These are phyloP conservation scores for Drechmeria coniospora DNA, from an alignment of 2,329 filamentous ascomycete species.

Conservation along the genomic window DNA sequence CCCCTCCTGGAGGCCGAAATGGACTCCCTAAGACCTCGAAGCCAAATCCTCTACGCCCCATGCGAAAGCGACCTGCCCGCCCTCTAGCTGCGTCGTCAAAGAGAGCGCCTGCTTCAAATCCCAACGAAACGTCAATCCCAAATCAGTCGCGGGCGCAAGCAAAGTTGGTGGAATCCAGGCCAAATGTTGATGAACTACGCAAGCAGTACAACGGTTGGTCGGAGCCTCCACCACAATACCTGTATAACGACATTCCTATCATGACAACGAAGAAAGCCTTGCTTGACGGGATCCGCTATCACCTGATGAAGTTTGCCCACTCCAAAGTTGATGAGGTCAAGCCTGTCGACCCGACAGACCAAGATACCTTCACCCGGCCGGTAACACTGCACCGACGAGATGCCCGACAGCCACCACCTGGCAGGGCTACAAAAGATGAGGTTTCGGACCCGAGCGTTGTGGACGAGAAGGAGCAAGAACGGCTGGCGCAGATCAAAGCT, in stretches of 20 bases:
- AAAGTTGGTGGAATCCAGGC: conserved; percentile 15
- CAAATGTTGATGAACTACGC: conserved; percentile 26
- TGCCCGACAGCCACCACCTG: conserved; percentile 52
- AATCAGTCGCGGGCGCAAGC: conserved; percentile 7
- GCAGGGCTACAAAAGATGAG: conserved; percentile 48
- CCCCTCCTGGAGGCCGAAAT: conserved; percentile 20
- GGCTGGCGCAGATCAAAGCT: conserved; percentile 53
- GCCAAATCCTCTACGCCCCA: conserved; percentile 22
- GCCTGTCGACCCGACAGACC: conserved; percentile 50
- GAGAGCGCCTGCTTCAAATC: conserved; percentile 20
- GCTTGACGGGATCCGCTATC: conserved; percentile 66
- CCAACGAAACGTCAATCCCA: conserved; percentile 7
- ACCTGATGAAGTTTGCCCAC: conserved; percentile 67
- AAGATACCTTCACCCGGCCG: conserved; percentile 72
- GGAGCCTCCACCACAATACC: conserved; percentile 28
- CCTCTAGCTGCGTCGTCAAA: conserved; percentile 52
- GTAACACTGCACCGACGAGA: conserved; percentile 83
- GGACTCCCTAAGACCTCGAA: conserved; percentile 15
- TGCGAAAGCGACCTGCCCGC: conserved; percentile 32
- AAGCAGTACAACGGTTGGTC: conserved; percentile 42
- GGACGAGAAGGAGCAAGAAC: conserved; percentile 45
- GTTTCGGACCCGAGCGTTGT: conserved; percentile 24
- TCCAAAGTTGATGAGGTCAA: conserved; percentile 41
- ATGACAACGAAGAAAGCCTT: conserved; percentile 71
- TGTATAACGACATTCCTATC: conserved; percentile 47